phyloP scores from a whole-genome alignment of 164 flowering plant genomes.

The Dillenia suffruticosa region DNA sequence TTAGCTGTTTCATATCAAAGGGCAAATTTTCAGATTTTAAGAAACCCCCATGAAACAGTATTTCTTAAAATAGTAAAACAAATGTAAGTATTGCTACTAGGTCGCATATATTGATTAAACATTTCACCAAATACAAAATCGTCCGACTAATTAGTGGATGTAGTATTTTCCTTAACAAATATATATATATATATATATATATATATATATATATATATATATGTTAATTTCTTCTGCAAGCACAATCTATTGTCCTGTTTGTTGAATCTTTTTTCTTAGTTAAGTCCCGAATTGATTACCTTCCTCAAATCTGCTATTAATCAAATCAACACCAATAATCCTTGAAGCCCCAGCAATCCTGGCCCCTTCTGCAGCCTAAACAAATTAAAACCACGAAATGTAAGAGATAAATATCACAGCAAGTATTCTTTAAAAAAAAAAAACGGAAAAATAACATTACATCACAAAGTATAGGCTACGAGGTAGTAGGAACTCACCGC shows the following conservation, averaged over 20 bases:
- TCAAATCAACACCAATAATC: conserved; percentile 60
- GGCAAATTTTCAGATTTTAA: no score
- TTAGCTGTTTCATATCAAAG: conserved; percentile 33
- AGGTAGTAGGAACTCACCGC: conserved; percentile 33
- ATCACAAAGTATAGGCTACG: background rate
- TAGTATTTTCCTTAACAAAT: no score
- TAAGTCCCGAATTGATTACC: conserved; percentile 19
- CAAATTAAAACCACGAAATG: background rate
- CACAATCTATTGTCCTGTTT: no score
- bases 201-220: no score
- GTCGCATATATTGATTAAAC: background rate
- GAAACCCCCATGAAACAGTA: background rate
- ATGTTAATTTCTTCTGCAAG: no score
- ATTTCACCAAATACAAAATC: background rate
- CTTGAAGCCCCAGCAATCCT: conserved; percentile 61
- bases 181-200: no score
- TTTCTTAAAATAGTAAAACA: background rate
- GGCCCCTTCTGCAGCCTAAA: conserved; percentile 62
- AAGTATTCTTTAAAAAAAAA: no score
- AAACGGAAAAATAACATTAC: background rate
- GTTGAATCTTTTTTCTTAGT: background rate
- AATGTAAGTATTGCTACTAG: background rate
- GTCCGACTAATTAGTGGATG: background rate
- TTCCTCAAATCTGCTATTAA: conserved; percentile 32
- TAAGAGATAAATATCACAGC: background rate